Conservation (phyloP, 371 early-diverging fungal species). For the Apophysomyces trapeziformis region DNA sequence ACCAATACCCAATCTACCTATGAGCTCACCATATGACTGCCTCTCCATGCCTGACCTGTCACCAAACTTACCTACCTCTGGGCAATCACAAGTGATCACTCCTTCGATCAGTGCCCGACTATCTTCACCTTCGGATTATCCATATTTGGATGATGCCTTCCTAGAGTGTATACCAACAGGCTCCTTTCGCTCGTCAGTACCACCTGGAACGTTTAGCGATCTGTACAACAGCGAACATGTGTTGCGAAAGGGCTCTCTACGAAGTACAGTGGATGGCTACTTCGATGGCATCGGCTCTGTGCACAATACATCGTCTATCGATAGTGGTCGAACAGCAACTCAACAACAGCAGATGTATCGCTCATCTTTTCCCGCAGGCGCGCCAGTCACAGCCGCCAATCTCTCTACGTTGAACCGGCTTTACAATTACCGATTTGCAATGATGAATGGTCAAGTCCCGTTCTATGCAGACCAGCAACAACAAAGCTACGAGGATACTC, state of each 20-base stretch:
- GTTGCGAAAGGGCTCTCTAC: background rate
- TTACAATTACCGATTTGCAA: slow-evolving; percentile 23
- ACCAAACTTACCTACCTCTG: background rate
- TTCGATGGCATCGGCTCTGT: background rate
- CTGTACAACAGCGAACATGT: background rate
- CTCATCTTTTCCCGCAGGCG: background rate
- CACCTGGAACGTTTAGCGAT: slow-evolving; percentile 14
- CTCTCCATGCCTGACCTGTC: slow-evolving; percentile 13
- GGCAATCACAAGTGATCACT: background rate
- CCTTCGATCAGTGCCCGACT: slow-evolving; percentile 6
- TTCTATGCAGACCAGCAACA: slow-evolving; percentile 1
- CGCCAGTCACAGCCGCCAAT: slow-evolving; percentile 27
- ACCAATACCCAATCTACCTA: background rate
- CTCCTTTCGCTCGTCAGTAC: background rate
- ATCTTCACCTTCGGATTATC: background rate
- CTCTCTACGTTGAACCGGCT: slow-evolving; percentile 24
- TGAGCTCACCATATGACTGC: background rate
- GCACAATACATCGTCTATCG: background rate
- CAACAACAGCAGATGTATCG: background rate
- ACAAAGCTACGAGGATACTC: background rate
- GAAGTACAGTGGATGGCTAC: background rate
- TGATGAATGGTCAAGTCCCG: slow-evolving; percentile 4
- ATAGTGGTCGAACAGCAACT: background rate
- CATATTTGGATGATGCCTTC: slow-evolving; percentile 13
- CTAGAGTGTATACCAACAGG: slow-evolving; percentile 5